phyloP scores from a whole-genome alignment of 2,329 filamentous ascomycete genomes.

The Aspergillus niger region DNA sequence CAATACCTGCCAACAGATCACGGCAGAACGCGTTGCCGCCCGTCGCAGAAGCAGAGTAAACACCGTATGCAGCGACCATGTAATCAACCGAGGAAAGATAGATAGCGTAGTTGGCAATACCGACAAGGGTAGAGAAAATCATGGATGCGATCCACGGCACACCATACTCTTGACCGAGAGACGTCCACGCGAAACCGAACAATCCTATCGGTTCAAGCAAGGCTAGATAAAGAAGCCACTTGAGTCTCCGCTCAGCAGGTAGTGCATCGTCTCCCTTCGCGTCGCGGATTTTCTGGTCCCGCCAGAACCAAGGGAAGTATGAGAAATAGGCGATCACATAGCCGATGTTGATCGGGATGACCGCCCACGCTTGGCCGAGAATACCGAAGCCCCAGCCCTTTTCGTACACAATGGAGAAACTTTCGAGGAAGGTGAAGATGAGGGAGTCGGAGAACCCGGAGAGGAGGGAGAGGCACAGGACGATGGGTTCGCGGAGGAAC shows the following conservation, averaged over 20 bases:
- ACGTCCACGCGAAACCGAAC: conserved; percentile 69
- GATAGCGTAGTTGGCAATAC: conserved; percentile 71
- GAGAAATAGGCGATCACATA: conserved; percentile 63
- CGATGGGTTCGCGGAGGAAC: conserved; percentile 72
- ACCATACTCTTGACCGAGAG: conserved; percentile 61
- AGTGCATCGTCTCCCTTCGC: conserved; percentile 51
- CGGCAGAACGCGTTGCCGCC: conserved; percentile 74
- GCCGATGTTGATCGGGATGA: conserved; percentile 67
- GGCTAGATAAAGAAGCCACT: conserved; percentile 64
- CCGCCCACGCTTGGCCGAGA: conserved; percentile 60
- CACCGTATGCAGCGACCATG: conserved; percentile 72
- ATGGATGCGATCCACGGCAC: conserved; percentile 68
- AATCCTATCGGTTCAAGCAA: conserved; percentile 66
- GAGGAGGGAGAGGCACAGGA: conserved; percentile 67
- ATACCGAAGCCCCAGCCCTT: conserved; percentile 62
- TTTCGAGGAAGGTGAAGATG: conserved; percentile 66
- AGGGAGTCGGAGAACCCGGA: conserved; percentile 72
- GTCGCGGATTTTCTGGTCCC: conserved; percentile 40
- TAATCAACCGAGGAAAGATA: conserved; percentile 77
- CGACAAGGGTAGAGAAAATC: conserved; percentile 65
- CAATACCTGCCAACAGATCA: conserved; percentile 70
- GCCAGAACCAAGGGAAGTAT: conserved; percentile 56
- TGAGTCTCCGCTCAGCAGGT: conserved; percentile 66
- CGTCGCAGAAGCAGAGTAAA: conserved; percentile 71
- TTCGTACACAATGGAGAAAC: conserved; percentile 57